A percentile compares a stretch with the other conserved stretches of the same genome.
Evolutionary conservation across 140 eudicot species (phyloP).

Genomic region (Erigeron philadelphicus): DNA sequence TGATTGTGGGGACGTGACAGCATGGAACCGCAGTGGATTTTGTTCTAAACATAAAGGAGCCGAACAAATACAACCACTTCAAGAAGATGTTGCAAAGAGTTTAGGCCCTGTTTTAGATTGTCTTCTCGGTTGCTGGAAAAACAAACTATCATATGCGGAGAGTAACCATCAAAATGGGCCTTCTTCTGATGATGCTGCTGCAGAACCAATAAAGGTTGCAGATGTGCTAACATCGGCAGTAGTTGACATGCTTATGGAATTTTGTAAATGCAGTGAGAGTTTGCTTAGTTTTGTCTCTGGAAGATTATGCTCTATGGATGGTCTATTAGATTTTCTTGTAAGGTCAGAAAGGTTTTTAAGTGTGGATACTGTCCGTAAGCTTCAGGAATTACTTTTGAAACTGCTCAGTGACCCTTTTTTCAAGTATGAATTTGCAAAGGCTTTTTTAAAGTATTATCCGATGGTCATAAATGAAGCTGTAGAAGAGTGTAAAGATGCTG

Average conservation of each 20-base stretch:
- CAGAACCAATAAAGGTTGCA: slow-evolving; percentile 38
- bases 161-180: slow-evolving; percentile 31
- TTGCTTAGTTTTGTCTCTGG: slow-evolving; percentile 84
- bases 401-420: slow-evolving; percentile 79
- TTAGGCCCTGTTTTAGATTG: slow-evolving; percentile 73
- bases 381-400: slow-evolving; percentile 84
- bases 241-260: slow-evolving; percentile 85
- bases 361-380: slow-evolving; percentile 50
- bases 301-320: slow-evolving; percentile 50
- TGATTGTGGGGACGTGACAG: slow-evolving; percentile 97
- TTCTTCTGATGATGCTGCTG: slow-evolving; percentile 27
- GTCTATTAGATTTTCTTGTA: slow-evolving; percentile 62
- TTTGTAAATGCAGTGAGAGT: slow-evolving; percentile 82
- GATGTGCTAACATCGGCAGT: slow-evolving; percentile 62
- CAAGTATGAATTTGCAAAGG: slow-evolving; percentile 86
- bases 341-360: slow-evolving; percentile 74
- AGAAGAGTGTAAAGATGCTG: slow-evolving; percentile 44
- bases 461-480: slow-evolving; percentile 56
- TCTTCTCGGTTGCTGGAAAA: slow-evolving; percentile 58
- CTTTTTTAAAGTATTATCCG: slow-evolving; percentile 70
- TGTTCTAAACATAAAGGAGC: slow-evolving; percentile 99
- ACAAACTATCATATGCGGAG: slow-evolving; percentile 39
- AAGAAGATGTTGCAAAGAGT: slow-evolving; percentile 54
- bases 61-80: slow-evolving; percentile 87
- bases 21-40: slow-evolving; percentile 96